These are phyloP conservation scores for Crithidia acanthocephali DNA, from an alignment of 208 protist genomes.

Conservation along the genomic window DNA sequence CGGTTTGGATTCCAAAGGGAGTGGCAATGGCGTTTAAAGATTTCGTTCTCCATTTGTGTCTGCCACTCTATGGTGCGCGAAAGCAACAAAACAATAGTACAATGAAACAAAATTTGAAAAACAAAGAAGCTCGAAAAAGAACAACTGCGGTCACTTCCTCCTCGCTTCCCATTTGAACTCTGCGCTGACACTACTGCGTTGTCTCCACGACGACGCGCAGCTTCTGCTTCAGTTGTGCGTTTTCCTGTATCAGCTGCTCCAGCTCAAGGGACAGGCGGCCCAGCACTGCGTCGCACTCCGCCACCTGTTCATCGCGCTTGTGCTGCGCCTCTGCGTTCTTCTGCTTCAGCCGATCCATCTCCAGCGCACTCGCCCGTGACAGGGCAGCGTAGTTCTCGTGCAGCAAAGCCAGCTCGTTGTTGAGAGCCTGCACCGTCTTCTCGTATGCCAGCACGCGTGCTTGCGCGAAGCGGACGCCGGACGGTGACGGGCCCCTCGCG, in stretches of 20 bases:
- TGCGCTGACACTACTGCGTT: too few relatives aligned
- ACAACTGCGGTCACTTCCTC: too few relatives aligned
- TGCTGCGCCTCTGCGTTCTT: conserved; percentile 7
- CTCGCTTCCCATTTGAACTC: neutral
- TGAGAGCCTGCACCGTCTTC: conserved; percentile 57
- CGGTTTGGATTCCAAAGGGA: too few relatives aligned
- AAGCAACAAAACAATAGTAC: too few relatives aligned
- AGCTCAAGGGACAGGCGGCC: conserved; percentile 60
- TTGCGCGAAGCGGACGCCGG: conserved; percentile 20
- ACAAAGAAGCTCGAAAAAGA: too few relatives aligned
- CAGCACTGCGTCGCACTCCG: conserved; percentile 69
- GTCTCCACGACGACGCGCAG: conserved; percentile 6
- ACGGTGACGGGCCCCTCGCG: neutral
- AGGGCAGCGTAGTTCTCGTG: conserved; percentile 37
- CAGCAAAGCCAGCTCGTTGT: conserved; percentile 51
- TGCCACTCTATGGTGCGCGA: too few relatives aligned
- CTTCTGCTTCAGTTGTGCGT: conserved; percentile 59
- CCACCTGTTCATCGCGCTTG: conserved; percentile 37
- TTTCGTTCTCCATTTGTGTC: too few relatives aligned
- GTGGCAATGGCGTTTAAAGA: too few relatives aligned
- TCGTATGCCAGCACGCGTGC: conserved; percentile 48
- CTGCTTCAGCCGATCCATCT: conserved; percentile 18
- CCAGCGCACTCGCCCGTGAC: conserved; percentile 15
- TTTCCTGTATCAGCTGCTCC: conserved; percentile 70
- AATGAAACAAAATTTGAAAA: too few relatives aligned